phyloP scores from a whole-genome alignment of 139 green algal genomes.

The Chlamydomonas urium region DNA sequence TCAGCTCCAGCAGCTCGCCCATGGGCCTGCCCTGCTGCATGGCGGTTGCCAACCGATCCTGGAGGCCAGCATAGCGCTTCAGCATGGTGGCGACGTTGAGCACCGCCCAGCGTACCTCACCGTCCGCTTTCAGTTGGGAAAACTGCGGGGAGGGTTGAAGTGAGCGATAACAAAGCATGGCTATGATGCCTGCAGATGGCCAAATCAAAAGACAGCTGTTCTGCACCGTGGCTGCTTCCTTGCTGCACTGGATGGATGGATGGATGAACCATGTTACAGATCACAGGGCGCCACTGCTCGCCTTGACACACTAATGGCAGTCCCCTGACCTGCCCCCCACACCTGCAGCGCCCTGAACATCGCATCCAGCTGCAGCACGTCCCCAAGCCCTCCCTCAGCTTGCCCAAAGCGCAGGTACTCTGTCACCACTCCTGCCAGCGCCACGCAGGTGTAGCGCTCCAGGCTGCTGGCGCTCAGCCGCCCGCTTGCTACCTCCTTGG shows the following conservation, averaged over 20 bases:
- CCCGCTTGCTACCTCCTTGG: constrained; percentile 57
- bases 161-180: no score
- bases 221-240: no score
- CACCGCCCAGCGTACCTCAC: constrained; percentile 85
- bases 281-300: background rate
- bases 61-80: constrained; percentile 59
- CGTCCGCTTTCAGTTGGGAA: constrained; percentile 87
- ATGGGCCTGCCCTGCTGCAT: constrained; percentile 68
- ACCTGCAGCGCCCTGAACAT: constrained; percentile 40
- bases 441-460: constrained; percentile 69
- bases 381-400: constrained; percentile 86
- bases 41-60: constrained; percentile 62
- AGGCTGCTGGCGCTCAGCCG: background rate
- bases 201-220: no score
- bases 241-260: no score
- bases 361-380: constrained; percentile 88
- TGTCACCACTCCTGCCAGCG: constrained; percentile 78
- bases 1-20: constrained; percentile 71
- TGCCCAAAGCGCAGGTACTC: constrained; percentile 86
- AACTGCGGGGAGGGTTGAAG: no score
- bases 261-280: no score
- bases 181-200: no score
- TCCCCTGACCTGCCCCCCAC: no score
- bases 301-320: background rate
- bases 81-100: constrained; percentile 83